Evolutionary conservation across 345 rosid genomes (phyloP).

Genomic region (Aegle marmelos): DNA sequence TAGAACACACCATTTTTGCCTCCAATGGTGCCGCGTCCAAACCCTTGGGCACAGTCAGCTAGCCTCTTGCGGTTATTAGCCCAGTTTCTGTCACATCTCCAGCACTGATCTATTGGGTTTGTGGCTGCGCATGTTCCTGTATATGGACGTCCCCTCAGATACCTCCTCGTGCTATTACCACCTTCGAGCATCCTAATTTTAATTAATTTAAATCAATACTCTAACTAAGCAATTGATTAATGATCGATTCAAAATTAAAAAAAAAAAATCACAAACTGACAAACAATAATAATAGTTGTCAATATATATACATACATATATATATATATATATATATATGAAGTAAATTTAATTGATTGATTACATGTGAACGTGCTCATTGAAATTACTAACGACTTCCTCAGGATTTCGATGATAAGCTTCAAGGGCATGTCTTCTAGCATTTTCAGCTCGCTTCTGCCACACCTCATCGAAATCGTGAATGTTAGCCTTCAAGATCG

Average conservation of each 20-base stretch:
- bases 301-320: no score
- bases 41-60: conserved; percentile 25
- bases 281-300: no score
- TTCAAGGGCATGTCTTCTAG: conserved; percentile 14
- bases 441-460: conserved; percentile 29
- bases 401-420: conserved; percentile 38
- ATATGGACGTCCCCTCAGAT: not conserved
- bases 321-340: no score
- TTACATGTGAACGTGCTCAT: conserved; percentile 27
- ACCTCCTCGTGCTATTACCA: conserved; percentile 30
- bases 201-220: no score
- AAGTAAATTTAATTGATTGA: no score
- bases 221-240: no score
- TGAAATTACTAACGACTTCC: conserved; percentile 21
- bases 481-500: conserved; percentile 20
- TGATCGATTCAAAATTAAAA: no score
- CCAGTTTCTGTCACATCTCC: conserved; percentile 44
- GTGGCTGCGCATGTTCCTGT: conserved; percentile 27
- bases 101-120: conserved; percentile 49
- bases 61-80: conserved; percentile 28
- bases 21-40: conserved; percentile 22
- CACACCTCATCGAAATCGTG: conserved; percentile 35
- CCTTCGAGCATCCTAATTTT: not conserved
- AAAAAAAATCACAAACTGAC: no score
- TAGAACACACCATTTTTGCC: conserved; percentile 18